Evolutionary conservation across 2,329 filamentous ascomycete genomes (phyloP), one percentile per base, ranked within the genome.

Genomic region (Lachnellula suecica): DNA sequence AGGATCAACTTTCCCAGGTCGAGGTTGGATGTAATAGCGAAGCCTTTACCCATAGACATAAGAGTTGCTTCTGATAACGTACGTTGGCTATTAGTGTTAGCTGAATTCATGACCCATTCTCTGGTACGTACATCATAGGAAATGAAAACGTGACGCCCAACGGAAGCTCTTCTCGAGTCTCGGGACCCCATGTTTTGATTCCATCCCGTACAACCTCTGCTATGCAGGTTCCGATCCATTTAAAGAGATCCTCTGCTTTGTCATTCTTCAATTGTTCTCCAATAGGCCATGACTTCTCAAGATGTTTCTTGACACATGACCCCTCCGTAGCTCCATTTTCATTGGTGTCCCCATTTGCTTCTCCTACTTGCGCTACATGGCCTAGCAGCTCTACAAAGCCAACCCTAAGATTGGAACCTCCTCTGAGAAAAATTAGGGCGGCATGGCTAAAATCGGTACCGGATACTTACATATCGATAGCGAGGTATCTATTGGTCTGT

Each of bases 191-290:
- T 31, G 65, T 62, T 4, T 73, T 63, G 54, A 77, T 75, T 7
- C 79, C 83, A 55, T 84, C 79, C 27, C 72, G 73, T 15, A 93
- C 84, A 3, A 92, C 87, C 54, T 87, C 77, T 13, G 87, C 87
- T 60, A 94, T 89, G 63, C 86, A 88, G 61, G 81, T 75, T 23
- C 89, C 89, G 59, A 94, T 89, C 89, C 89, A 94, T n/a, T 78
- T 71, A 68, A 94, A 94, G 2, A 93, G 73, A 52, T 85, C 83
- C 51, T 90, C 84, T 1, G 87, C 83, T 57, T 91, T 85, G 60
- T 91, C 83, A 68, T 81, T 82, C 65, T 91, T 91, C 57, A 91
- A 71, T 49, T 86, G 81, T 38, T 91, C 83, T 44, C 79, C 80
- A 61, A 92, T 92, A 7, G 87, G 82, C 87, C 88, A 91, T 49